phyloP scores from a whole-genome alignment of 441 rosid genomes.

The Gossypium lobatum region DNA sequence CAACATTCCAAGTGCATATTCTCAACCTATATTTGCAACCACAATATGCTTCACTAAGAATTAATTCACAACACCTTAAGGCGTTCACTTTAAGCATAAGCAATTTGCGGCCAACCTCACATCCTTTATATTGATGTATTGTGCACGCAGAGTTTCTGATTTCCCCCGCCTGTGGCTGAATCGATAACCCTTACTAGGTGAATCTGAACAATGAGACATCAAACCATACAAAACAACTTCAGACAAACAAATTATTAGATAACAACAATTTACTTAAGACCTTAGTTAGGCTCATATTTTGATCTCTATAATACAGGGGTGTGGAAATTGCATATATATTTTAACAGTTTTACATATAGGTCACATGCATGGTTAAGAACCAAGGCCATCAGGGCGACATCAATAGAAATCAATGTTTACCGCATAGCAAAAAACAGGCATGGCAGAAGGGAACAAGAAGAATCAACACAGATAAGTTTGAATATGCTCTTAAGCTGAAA shows the following conservation, averaged over 20 bases:
- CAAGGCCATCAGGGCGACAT: not conserved
- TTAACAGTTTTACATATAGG: not conserved
- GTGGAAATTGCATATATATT: not conserved
- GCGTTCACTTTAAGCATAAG: not conserved
- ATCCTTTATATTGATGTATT: constrained; percentile 86
- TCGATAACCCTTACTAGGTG: constrained; percentile 36
- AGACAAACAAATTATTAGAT: constrained; percentile 6
- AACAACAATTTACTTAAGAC: not conserved
- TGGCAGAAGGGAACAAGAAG: not conserved
- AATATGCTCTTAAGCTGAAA: constrained; percentile 9
- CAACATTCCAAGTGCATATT: constrained; percentile 95
- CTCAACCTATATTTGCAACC: constrained; percentile 48
- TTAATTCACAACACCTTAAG: not conserved
- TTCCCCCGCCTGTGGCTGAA: constrained; percentile 75
- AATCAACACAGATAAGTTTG: not conserved
- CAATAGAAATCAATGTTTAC: not conserved
- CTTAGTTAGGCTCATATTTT: not conserved
- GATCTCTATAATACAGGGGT: not conserved
- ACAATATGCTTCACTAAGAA: constrained; percentile 4
- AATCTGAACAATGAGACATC: constrained; percentile 27
- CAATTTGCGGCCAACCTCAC: constrained; percentile 56
- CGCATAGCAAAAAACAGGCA: not conserved
- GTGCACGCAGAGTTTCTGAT: constrained; percentile 82
- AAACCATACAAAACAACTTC: constrained; percentile 11
- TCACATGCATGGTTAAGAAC: not conserved